phyloP scores from a whole-genome alignment of 306 rosid genomes.

The Astragalus glycyphyllos region DNA sequence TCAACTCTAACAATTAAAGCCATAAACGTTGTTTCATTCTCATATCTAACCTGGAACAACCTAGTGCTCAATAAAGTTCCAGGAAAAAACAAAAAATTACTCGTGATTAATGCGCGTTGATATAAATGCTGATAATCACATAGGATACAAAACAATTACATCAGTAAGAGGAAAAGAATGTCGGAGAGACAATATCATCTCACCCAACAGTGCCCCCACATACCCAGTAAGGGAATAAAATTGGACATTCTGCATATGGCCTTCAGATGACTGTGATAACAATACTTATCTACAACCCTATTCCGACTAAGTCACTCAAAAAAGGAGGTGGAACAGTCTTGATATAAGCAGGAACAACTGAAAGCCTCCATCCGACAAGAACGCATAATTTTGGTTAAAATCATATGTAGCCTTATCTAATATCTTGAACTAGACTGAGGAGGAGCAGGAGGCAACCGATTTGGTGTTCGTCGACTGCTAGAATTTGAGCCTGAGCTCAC shows the following conservation, averaged over 20 bases:
- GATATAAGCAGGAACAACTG: constrained; percentile 37
- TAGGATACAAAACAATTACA: constrained; percentile 55
- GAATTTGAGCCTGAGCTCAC: constrained; percentile 51
- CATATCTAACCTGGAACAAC: constrained; percentile 18
- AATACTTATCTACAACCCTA: constrained; percentile 58
- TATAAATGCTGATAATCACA: constrained; percentile 47
- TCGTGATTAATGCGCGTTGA: constrained; percentile 19
- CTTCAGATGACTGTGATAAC: constrained; percentile 38
- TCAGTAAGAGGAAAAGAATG: constrained; percentile 43
- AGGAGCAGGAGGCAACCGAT: constrained; percentile 61
- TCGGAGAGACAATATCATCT: constrained; percentile 40
- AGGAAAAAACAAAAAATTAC: constrained; percentile 20
- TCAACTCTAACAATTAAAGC: constrained; percentile 3
- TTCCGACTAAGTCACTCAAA: constrained; percentile 43
- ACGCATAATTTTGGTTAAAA: constrained; percentile 34
- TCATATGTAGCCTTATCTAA: constrained; percentile 45
- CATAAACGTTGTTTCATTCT: background rate
- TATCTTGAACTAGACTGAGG: constrained; percentile 55
- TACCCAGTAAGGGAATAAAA: constrained; percentile 46
- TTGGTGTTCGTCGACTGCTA: constrained; percentile 60
- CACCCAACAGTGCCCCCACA: constrained; percentile 48
- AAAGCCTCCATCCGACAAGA: constrained; percentile 38
- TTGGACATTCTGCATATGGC: constrained; percentile 40
- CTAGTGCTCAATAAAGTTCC: background rate
- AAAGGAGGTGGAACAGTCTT: constrained; percentile 40